Percentiles rank a stretch among this genome's conserved stretches.
phyloP scores from a whole-genome alignment of 257 asterid species.

The Thymus quinquecostatus region DNA sequence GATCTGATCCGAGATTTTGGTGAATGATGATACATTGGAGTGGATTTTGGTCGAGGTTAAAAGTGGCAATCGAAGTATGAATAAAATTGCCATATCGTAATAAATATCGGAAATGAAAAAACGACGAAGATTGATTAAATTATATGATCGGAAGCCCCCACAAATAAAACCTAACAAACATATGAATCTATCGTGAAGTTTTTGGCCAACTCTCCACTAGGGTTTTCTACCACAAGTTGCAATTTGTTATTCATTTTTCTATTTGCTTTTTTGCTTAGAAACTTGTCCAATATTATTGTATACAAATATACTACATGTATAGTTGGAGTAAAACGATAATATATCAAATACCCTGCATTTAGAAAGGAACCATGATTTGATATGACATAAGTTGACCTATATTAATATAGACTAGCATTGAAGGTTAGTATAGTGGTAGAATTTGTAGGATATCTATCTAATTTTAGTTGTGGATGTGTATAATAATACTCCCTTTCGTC shows the following conservation, averaged over 20 bases:
- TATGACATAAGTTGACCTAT: neutral
- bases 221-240: neutral
- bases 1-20: neutral
- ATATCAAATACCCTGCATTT: no score
- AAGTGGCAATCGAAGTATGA: neutral
- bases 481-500: no score
- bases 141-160: neutral
- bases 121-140: no score
- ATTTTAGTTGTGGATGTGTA: no score
- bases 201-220: conserved; percentile 7
- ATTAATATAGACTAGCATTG: neutral
- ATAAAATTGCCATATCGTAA: no score
- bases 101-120: no score
- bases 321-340: no score
- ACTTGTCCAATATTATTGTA: no score
- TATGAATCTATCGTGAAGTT: neutral
- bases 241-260: no score
- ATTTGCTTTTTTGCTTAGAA: no score
- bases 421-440: neutral
- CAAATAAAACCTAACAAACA: conserved; percentile 1
- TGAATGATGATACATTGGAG: neutral
- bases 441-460: neutral
- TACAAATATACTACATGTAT: no score
- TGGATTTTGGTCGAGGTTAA: neutral
- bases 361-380: neutral